Conservation (phyloP, 163 green algal genomes). For the Scenedesmus sp. region DNA sequence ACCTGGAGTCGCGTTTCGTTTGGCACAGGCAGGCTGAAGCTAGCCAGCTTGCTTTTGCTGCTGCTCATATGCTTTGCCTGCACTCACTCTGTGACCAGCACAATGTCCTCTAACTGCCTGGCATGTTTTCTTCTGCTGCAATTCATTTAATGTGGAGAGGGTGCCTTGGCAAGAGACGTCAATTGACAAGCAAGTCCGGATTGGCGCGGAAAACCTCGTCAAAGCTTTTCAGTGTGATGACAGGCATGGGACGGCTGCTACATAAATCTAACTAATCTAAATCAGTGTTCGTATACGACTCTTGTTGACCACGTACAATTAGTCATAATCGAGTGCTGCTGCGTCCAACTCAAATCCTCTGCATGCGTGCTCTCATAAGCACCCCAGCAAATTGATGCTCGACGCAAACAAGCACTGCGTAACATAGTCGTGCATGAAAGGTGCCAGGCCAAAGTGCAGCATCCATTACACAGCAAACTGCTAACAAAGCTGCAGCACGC, state of each 20-base stretch:
- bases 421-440: neutral
- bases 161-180: neutral
- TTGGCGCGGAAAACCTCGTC: neutral
- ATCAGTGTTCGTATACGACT: no score
- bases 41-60: conserved; percentile 15
- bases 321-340: neutral
- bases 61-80: neutral
- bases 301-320: neutral
- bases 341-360: neutral
- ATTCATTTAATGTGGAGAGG: no score
- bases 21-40: conserved; percentile 12
- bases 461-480: neutral
- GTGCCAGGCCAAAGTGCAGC: neutral
- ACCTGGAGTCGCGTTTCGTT: conserved; percentile 6
- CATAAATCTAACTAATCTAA: no score
- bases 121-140: no score
- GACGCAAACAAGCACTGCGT: neutral
- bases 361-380: neutral
- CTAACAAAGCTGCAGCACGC: neutral
- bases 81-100: neutral
- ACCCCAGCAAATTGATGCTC: neutral
- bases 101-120: neutral
- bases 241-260: neutral
- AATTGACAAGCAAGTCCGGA: neutral
- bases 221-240: neutral